Conservation (phyloP, 1,139 yeast genomes). For the Blastobotrys serpentis region DNA sequence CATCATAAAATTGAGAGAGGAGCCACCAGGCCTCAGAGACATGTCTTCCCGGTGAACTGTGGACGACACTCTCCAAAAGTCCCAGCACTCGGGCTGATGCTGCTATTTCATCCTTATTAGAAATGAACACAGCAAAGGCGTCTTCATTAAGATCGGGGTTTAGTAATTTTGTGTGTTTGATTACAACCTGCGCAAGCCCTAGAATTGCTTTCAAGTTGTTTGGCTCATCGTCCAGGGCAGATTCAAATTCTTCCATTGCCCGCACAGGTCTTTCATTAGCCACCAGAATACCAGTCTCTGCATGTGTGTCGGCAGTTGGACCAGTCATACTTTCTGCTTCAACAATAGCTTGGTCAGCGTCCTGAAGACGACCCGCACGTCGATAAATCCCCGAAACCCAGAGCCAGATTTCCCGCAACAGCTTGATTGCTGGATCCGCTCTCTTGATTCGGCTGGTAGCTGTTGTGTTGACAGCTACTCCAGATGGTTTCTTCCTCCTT, state of each 20-base stretch:
- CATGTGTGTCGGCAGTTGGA: constrained; percentile 54
- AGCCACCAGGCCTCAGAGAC: constrained; percentile 74
- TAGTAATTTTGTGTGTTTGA: constrained; percentile 39
- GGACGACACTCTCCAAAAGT: constrained; percentile 59
- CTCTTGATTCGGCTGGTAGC: not conserved
- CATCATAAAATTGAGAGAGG: constrained; percentile 64
- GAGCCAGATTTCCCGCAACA: constrained; percentile 69
- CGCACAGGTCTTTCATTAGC: constrained; percentile 38
- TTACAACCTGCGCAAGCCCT: constrained; percentile 61
- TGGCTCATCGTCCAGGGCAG: constrained; percentile 55
- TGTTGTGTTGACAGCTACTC: not conserved
- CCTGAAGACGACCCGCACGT: constrained; percentile 53
- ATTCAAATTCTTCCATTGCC: constrained; percentile 67
- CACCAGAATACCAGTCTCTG: constrained; percentile 55
- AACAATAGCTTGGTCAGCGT: constrained; percentile 68
- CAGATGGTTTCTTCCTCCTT: constrained; percentile 3
- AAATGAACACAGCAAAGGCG: constrained; percentile 36
- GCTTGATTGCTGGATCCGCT: constrained; percentile 31
- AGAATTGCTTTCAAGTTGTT: constrained; percentile 58
- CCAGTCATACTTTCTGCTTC: constrained; percentile 62
- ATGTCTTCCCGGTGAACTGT: constrained; percentile 52
- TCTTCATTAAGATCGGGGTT: constrained; percentile 19
- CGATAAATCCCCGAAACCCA: constrained; percentile 68
- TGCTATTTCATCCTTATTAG: constrained; percentile 56
- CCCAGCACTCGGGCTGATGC: constrained; percentile 65